Percentiles rank a stretch among this genome's conserved stretches.
Conservation (phyloP, 805 yeast species). For the Cyberlindnera subsufficiens region DNA sequence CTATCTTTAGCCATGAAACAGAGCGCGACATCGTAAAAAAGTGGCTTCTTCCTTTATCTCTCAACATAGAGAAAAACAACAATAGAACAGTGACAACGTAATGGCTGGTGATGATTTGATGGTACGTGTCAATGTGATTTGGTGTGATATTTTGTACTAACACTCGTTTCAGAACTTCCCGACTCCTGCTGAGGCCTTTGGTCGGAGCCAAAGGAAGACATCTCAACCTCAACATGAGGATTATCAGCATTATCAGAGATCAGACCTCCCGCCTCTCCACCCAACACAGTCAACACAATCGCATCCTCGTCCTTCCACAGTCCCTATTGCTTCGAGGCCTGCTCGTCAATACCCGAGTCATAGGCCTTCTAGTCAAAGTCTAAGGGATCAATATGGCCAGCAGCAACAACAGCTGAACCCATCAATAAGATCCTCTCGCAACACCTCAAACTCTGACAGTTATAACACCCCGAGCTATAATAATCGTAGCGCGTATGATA, state of each 20-base stretch:
- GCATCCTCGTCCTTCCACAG: neutral
- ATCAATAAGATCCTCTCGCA: neutral
- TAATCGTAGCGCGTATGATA: neutral
- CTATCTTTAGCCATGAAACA: too few relatives aligned
- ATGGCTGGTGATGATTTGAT: slow-evolving; percentile 25
- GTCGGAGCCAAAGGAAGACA: slow-evolving; percentile 6
- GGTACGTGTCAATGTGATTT: slow-evolving; percentile 9
- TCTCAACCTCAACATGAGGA: slow-evolving; percentile 1
- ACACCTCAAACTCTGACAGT: neutral
- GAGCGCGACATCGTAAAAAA: too few relatives aligned
- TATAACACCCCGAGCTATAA: neutral
- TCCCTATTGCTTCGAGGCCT: neutral
- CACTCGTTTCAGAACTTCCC: slow-evolving; percentile 21
- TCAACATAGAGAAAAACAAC: too few relatives aligned
- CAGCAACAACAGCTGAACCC: neutral
- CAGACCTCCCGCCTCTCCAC: slow-evolving; percentile 6
- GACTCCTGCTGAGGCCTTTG: slow-evolving; percentile 26
- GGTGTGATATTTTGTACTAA: neutral
- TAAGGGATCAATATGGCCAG: slow-evolving; percentile 2
- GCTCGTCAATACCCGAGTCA: neutral
- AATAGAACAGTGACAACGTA: slow-evolving; percentile 24
- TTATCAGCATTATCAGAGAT: slow-evolving; percentile 1
- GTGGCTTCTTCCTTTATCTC: too few relatives aligned
- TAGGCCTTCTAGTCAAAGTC: neutral
- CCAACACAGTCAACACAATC: slow-evolving; percentile 1